These are phyloP conservation scores for Bidens hawaiensis DNA, from an alignment of 140 eudicot genomes.

Conservation along the genomic window DNA sequence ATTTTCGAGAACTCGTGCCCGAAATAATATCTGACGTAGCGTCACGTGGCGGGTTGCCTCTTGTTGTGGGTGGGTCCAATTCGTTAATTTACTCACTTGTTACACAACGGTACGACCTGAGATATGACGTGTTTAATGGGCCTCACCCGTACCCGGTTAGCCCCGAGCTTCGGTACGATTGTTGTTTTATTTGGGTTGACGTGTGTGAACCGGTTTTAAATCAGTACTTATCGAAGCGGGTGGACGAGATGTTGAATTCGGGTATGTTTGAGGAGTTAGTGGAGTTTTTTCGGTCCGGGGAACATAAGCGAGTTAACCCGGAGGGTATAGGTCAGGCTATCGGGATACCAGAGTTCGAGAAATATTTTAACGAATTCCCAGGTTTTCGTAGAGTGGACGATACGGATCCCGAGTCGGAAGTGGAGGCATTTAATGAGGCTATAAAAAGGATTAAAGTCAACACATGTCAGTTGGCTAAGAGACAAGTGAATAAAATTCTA, in stretches of 20 bases:
- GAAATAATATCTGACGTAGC: constrained; percentile 25
- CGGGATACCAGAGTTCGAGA: constrained; percentile 79
- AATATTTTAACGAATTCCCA: constrained; percentile 27
- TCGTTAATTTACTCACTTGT: constrained; percentile 62
- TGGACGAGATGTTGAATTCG: constrained; percentile 75
- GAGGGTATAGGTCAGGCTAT: constrained; percentile 67
- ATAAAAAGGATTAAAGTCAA: constrained; percentile 69
- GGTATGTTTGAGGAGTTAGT: constrained; percentile 77
- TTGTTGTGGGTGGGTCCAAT: constrained; percentile 85
- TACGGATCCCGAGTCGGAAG: constrained; percentile 18
- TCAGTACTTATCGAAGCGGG: constrained; percentile 52
- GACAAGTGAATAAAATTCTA: constrained; percentile 65
- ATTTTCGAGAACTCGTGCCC: constrained; percentile 48
- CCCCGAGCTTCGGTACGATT: constrained; percentile 55
- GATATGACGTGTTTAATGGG: constrained; percentile 34
- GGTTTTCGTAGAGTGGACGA: neutral
- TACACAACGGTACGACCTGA: constrained; percentile 46
- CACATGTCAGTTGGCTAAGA: constrained; percentile 83
- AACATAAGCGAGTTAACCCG: constrained; percentile 18
- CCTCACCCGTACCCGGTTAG: constrained; percentile 22
- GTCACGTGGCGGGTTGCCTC: constrained; percentile 40
- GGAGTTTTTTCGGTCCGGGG: constrained; percentile 33
- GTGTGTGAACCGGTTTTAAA: constrained; percentile 52
- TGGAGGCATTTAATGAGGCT: constrained; percentile 49
- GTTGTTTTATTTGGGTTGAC: constrained; percentile 82